Evolutionary conservation across 805 yeast species (phyloP).

Genomic region (Lachancea sp.): DNA sequence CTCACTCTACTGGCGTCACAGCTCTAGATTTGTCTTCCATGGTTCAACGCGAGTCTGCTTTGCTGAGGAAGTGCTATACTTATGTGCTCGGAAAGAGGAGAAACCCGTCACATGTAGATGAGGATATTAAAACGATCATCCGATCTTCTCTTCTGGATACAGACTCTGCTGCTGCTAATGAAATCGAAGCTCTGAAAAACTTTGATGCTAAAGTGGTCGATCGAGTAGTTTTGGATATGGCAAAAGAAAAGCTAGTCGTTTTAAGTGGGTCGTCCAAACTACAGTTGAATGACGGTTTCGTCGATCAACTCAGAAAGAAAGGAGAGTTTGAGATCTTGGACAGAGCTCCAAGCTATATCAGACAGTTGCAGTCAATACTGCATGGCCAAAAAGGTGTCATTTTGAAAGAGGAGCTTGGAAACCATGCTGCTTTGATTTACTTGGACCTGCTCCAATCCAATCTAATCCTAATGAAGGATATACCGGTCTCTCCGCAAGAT

Average conservation of each 20-base stretch:
- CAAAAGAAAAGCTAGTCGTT: slow-evolving; percentile 49
- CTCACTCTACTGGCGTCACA: slow-evolving; percentile 6
- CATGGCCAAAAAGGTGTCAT: slow-evolving; percentile 46
- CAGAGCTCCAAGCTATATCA: slow-evolving; percentile 42
- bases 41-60: slow-evolving; percentile 59
- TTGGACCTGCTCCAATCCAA: slow-evolving; percentile 46
- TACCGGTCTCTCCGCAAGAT: slow-evolving; percentile 47
- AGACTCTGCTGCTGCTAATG: slow-evolving; percentile 22
- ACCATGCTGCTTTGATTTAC: slow-evolving; percentile 57
- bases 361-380: slow-evolving; percentile 36
- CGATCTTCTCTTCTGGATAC: slow-evolving; percentile 32
- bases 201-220: slow-evolving; percentile 47
- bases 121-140: slow-evolving; percentile 28
- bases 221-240: slow-evolving; percentile 37
- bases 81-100: slow-evolving; percentile 19
- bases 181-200: slow-evolving; percentile 29
- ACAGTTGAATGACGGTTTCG: slow-evolving; percentile 17
- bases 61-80: slow-evolving; percentile 43
- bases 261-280: slow-evolving; percentile 42
- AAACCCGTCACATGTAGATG: slow-evolving; percentile 13
- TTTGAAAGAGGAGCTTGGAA: slow-evolving; percentile 49
- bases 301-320: slow-evolving; percentile 24
- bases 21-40: slow-evolving; percentile 56
- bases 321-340: slow-evolving; percentile 36
- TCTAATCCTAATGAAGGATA: slow-evolving; percentile 40